Evolutionary conservation across 225 moss, liverwort and hornwort genomes (phyloP), one percentile per base, ranked within the genome.

Genomic region (Marchantia paleacea): DNA sequence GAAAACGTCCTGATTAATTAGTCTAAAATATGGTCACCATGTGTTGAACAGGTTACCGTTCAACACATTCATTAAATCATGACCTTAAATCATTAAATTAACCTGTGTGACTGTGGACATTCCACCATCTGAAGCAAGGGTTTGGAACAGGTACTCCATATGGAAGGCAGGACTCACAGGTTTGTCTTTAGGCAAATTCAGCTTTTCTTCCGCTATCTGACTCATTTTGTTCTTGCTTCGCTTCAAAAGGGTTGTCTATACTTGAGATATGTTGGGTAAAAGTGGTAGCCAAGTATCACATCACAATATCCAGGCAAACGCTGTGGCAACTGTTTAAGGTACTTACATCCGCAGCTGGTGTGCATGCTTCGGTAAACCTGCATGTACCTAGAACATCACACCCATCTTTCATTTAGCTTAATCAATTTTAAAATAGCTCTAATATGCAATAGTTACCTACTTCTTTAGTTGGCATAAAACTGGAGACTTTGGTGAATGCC

Each of bases 331-430:
- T 52, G 12, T 68, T 8, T 31, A 18, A 29, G 39, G 19, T 70
- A 79, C 79, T 79, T 69, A 79, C 79, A 68, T 79, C 79, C 28
- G 79, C 28, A 25, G 26, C 52, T 79, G 67, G 24, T 54, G 68
- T 79, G 79, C 66, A 70, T 19, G 79, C 31, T 29, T 79, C 68
- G 14, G 54, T 49, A 54, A 50, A 52, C 79, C 79, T 79, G 69
- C 52, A 30, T 29, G 68, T 69, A 79, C 69, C 79, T 79, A 22
- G 68, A 69, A 7, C 29, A 54, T 30, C 52, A 55, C 78, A 75
- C 25, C 52, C 53, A 72, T 8, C 20, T 51, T 47, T 72, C 51
- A 50, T 39, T 57, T 57, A 57, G 57, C 19, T 57, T 39, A 2
- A 39, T 39, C 39, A 2, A 39, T 39, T 39, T 39, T 39, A 39